Evolutionary conservation across 306 rosid genomes (phyloP), one percentile per base, ranked within the genome.

Genomic region (Fragaria nilgerrensis): DNA sequence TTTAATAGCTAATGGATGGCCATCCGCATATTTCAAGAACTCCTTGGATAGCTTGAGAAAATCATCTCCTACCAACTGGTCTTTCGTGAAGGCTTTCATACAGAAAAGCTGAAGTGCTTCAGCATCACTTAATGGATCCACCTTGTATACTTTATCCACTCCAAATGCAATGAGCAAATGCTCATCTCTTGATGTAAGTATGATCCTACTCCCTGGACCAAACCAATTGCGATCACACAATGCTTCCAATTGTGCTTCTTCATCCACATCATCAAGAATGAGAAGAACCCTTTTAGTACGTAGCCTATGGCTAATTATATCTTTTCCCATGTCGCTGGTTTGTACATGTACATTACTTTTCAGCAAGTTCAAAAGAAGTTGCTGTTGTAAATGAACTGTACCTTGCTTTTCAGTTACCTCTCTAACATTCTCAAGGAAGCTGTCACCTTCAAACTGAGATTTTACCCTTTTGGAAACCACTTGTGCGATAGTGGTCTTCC

Each of bases 261-360:
- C 19, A 67, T 32, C 27, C 34, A 80, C 79, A 14, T 80, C 83
- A 58, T 74, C 83, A 23, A 80, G 75, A 53, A 74, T 36, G 22
- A 80, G 32, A 20, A 80, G 70, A 44, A 37, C 70, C 50, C 4
- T 80, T 56, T 52, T 73, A 55, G 11, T 13, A 6, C n/a, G 1
- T 6, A 62, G 68, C 49, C 82, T 72, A 5, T 34, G 39, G 56
- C 25, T 48, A 9, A 79, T 45, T 20, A 72, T 41, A 23, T 63
- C 29, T n/a, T 14, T 72, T 36, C 45, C 71, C 77, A 58, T 71
- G 3, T 70, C 4, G 43, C 1, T 20, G 17, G 7, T 9, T 14
- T 7, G 29, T 47, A 62, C 37, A 44, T 56, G 1, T 34, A 14
- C 77, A 49, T 10, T 3, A 5, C n/a, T 12, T 0, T 73, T 22